A percentile compares a stretch with the other conserved stretches of the same genome.
Evolutionary conservation across 495 filamentous ascomycete genomes (phyloP).

Genomic region (Lepidopterella palustris): DNA sequence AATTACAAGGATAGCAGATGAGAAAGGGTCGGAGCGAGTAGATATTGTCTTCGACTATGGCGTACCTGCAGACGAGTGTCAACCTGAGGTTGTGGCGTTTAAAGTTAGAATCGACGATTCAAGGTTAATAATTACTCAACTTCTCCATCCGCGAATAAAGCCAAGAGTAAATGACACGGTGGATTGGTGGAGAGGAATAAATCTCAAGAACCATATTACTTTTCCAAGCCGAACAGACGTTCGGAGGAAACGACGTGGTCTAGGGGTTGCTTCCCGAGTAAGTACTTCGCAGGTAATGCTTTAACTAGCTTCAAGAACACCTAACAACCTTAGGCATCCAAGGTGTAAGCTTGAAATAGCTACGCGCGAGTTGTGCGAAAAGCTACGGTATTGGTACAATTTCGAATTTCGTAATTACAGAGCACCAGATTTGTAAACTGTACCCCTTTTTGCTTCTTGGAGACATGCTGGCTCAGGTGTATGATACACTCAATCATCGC

Average conservation of each 20-base stretch:
- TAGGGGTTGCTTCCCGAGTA: too few species aligned
- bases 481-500: not conserved
- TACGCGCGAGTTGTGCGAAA: not conserved
- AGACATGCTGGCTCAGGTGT: not conserved
- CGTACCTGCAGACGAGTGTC: not conserved
- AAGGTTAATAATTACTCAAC: not conserved
- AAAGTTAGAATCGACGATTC: not conserved
- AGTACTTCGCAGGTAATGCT: too few species aligned
- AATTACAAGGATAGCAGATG: conserved; percentile 1
- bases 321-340: too few species aligned
- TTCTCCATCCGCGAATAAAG: not conserved
- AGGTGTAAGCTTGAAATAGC: not conserved
- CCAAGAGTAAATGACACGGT: conserved; percentile 2
- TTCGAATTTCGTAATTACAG: not conserved
- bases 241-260: not conserved
- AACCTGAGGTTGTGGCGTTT: not conserved
- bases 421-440: not conserved
- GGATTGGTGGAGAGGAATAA: not conserved
- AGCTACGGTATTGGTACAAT: not conserved
- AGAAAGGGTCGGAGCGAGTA: not conserved
- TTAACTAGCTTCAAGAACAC: too few species aligned
- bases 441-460: not conserved
- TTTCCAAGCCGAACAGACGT: conserved; percentile 3
- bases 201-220: not conserved
- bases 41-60: not conserved